Base-by-base conservation (phyloP, 2,329 filamentous ascomycete species). In the Trichoderma sp. region DNA sequence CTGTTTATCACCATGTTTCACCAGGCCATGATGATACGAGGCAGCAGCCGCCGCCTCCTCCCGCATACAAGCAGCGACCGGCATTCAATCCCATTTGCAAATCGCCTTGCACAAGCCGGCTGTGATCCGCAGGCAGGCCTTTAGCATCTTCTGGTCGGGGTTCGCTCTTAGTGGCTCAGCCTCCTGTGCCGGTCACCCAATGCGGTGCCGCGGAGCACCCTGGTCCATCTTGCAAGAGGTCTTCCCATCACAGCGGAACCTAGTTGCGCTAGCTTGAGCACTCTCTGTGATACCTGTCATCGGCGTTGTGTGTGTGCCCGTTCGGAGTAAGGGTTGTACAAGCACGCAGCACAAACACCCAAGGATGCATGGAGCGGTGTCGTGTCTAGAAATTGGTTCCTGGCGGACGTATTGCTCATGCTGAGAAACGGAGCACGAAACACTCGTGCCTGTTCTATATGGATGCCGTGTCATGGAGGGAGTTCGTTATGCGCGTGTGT, bases 1-100 rank as follows among this genome's bases (percentile, higher is more conserved):
- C 45, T 39, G 39, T 45, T 24, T 48, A 44, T 62, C 44, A 24
- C 24, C 48, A 54, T 62, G 59, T 52, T 62, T 34, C 45, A 44
- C 30, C 51, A 14, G 51, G 26, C 17, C 48, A 30, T 17, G 51
- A 24, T 21, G 34, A 43, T 56, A 17, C 34, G 19, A 34, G n/a
- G 21, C 52, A 24, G 34, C 52, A 56, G 34, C 39, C 50, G 34
- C 39, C 39, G n/a, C n/a, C 48, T n/a, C 26, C 50, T 54, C 45
- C 59, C 28, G 26, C 59, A 54, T 45, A 55, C 45, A 43, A 43
- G 28, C 28, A n/a, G 28, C 12, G 26, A 28, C 54, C 59, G 59
- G 59, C 52, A 64, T 55, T 30, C 44, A 24, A 64, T 64, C 62
- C 62, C 45, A 58, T 64, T 64, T 52, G 54, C 62, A 64, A 58